phyloP scores from a whole-genome alignment of 2,329 filamentous ascomycete genomes.

The Emergomyces pasteurianus region DNA sequence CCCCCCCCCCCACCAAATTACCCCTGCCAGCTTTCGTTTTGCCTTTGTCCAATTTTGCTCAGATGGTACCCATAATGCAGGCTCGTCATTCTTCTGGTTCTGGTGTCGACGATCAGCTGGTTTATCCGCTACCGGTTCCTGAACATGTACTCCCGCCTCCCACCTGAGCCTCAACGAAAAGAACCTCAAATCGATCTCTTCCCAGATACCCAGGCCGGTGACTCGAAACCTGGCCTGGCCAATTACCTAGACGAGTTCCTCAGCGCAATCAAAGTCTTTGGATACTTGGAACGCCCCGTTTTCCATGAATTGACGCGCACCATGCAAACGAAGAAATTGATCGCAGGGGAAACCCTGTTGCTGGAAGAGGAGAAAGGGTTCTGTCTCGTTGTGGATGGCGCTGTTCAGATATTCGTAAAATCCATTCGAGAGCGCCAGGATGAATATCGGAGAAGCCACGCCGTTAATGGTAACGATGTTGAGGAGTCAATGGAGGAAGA shows the following conservation, averaged over 20 bases:
- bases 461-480: slow-evolving; percentile 31
- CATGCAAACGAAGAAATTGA: slow-evolving; percentile 95
- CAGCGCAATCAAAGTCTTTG: slow-evolving; percentile 97
- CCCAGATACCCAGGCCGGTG: slow-evolving; percentile 80
- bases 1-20: not conserved
- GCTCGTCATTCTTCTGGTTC: slow-evolving; percentile 61
- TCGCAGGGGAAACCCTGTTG: slow-evolving; percentile 88
- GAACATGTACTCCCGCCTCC: slow-evolving; percentile 91
- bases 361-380: slow-evolving; percentile 97
- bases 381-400: slow-evolving; percentile 88
- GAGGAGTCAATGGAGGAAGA: slow-evolving; percentile 29
- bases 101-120: slow-evolving; percentile 83
- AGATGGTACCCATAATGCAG: slow-evolving; percentile 26
- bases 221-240: slow-evolving; percentile 79
- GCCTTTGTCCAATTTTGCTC: not conserved
- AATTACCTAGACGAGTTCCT: slow-evolving; percentile 97
- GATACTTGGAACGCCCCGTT: slow-evolving; percentile 87
- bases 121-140: slow-evolving; percentile 89
- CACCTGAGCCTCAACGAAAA: slow-evolving; percentile 88
- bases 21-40: too few relatives aligned
- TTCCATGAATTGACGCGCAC: slow-evolving; percentile 95
- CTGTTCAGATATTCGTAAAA: slow-evolving; percentile 97
- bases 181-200: slow-evolving; percentile 93
- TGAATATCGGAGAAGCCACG: slow-evolving; percentile 20
- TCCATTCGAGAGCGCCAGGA: slow-evolving; percentile 47